Percentiles rank a stretch among this genome's conserved stretches.
Evolutionary conservation across 495 filamentous ascomycete species (phyloP).

Genomic region (Coniosporium apollinis): DNA sequence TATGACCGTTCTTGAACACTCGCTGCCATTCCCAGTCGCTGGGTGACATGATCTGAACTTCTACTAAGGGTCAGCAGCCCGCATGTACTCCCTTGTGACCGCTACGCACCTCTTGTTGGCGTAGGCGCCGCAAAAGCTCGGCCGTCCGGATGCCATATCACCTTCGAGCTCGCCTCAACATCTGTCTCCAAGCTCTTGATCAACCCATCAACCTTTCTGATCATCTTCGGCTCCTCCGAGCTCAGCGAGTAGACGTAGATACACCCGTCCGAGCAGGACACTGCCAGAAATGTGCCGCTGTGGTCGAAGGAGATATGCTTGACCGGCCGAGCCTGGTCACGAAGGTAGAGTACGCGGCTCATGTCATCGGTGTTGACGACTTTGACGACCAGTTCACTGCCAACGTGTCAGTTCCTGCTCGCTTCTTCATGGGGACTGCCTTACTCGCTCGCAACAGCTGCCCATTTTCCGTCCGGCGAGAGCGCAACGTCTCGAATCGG

Average conservation of each 20-base stretch:
- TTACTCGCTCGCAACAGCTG: slow-evolving; percentile 85
- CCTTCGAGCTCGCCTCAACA: slow-evolving; percentile 55
- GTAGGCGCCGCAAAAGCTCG: slow-evolving; percentile 78
- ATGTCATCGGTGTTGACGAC: slow-evolving; percentile 70
- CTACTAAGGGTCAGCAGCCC: slow-evolving; percentile 16
- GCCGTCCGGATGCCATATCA: slow-evolving; percentile 89
- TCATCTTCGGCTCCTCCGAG: slow-evolving; percentile 61
- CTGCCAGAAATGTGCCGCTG: slow-evolving; percentile 54
- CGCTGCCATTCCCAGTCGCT: slow-evolving; percentile 78
- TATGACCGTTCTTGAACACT: slow-evolving; percentile 59
- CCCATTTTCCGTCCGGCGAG: slow-evolving; percentile 72
- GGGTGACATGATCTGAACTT: slow-evolving; percentile 71
- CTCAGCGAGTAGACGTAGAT: slow-evolving; percentile 79
- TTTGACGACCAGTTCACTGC: slow-evolving; percentile 69
- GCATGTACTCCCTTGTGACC: not conserved
- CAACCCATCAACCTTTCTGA: slow-evolving; percentile 70
- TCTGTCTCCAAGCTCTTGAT: slow-evolving; percentile 65
- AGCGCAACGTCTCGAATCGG: slow-evolving; percentile 74
- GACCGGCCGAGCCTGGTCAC: slow-evolving; percentile 63
- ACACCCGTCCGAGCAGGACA: slow-evolving; percentile 74
- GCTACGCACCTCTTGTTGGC: slow-evolving; percentile 35
- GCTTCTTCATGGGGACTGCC: slow-evolving; percentile 6
- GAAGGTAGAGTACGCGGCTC: slow-evolving; percentile 51
- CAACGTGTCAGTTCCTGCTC: slow-evolving; percentile 3
- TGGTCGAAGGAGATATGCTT: slow-evolving; percentile 87